Evolutionary conservation across 257 asterid species (phyloP).

Genomic region (Galeopsis tetrahit): DNA sequence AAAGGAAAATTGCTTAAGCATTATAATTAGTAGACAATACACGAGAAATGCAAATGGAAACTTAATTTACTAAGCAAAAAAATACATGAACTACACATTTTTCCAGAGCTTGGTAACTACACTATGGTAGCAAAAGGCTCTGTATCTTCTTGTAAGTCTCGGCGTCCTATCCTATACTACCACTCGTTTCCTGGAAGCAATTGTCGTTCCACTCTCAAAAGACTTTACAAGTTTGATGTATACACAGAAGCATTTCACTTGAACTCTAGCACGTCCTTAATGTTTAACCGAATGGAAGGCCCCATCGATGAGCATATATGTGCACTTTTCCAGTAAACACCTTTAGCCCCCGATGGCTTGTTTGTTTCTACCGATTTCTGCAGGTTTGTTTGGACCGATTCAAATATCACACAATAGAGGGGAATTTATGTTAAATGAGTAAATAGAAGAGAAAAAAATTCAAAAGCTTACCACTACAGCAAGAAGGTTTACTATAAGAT

Average conservation of each 20-base stretch:
- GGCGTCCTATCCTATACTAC: conserved; percentile 33
- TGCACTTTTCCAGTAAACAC: conserved; percentile 95
- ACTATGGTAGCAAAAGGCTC: conserved; percentile 33
- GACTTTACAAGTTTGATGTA: conserved; percentile 44
- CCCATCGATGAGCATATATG: conserved; percentile 96
- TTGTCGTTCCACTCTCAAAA: conserved; percentile 10
- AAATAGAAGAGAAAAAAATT: neutral
- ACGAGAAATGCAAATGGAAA: neutral
- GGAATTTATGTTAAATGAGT: neutral
- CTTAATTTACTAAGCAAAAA: conserved; percentile 19
- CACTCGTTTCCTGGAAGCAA: conserved; percentile 27
- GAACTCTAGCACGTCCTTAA: conserved; percentile 80
- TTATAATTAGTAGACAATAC: too few relatives aligned
- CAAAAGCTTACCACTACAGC: conserved; percentile 73
- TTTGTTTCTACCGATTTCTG: conserved; percentile 95
- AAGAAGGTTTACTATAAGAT: conserved; percentile 74
- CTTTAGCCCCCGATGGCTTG: conserved; percentile 94
- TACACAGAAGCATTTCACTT: conserved; percentile 42
- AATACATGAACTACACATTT: conserved; percentile 28
- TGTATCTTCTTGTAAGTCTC: conserved; percentile 10
- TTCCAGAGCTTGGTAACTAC: conserved; percentile 22
- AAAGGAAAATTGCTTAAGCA: too few relatives aligned
- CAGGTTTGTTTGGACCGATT: conserved; percentile 15
- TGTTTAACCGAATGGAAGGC: conserved; percentile 86
- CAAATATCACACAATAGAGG: neutral